Evolutionary conservation across 1,139 yeast species (phyloP).

Genomic region (Scheffersomyces titani): DNA sequence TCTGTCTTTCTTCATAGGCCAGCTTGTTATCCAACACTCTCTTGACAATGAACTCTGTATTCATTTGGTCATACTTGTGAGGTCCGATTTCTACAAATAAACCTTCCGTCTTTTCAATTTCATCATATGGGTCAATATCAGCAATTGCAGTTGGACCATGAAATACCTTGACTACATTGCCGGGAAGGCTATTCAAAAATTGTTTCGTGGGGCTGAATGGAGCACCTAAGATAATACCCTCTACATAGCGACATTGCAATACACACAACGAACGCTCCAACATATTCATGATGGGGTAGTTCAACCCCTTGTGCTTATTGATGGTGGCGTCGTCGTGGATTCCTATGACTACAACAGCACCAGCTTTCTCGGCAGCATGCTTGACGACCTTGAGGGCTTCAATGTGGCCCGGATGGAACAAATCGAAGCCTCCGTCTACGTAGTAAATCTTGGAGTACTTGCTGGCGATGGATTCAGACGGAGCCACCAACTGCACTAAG

Average conservation of each 20-base stretch:
- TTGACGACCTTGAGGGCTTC: conserved; percentile 57
- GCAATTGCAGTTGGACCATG: conserved; percentile 62
- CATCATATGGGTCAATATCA: conserved; percentile 43
- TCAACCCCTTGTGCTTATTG: conserved; percentile 60
- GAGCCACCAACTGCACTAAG: conserved; percentile 37
- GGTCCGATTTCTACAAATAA: conserved; percentile 47
- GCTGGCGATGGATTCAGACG: conserved; percentile 27
- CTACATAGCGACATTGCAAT: conserved; percentile 82
- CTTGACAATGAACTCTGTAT: conserved; percentile 65
- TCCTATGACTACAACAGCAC: conserved; percentile 64
- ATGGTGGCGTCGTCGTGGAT: conserved; percentile 63
- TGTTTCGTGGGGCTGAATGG: conserved; percentile 53
- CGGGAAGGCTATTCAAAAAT: conserved; percentile 41
- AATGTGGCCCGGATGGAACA: conserved; percentile 93
- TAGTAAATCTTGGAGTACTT: conserved; percentile 45
- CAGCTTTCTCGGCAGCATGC: conserved; percentile 35
- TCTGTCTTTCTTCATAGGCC: conserved; percentile 77
- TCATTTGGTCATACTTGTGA: conserved; percentile 60
- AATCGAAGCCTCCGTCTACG: conserved; percentile 86
- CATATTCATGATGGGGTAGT: conserved; percentile 84
- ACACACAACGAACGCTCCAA: conserved; percentile 87
- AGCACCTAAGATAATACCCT: conserved; percentile 70
- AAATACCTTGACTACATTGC: conserved; percentile 47
- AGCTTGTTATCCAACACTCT: conserved; percentile 66
- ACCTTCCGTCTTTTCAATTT: conserved; percentile 30